A percentile compares a stretch with the other conserved stretches of the same genome.
phyloP scores from a whole-genome alignment of 257 asterid species.

The Craterostigma plantagineum region DNA sequence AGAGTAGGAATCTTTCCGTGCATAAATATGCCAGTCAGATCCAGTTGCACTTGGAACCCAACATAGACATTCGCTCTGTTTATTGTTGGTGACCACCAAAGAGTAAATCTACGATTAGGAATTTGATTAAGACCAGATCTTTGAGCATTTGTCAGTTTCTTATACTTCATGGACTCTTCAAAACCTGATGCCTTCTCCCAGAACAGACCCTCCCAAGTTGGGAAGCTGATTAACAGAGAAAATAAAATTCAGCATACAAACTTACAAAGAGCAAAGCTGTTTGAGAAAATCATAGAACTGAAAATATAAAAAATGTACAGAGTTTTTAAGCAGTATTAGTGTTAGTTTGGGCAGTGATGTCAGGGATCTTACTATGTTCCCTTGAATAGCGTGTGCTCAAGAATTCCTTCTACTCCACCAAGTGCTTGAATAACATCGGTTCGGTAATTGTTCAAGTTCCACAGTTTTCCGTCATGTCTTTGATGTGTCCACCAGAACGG shows the following conservation, averaged over 20 bases:
- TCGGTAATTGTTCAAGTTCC: neutral
- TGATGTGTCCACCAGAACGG: neutral
- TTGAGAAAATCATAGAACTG: too few relatives aligned
- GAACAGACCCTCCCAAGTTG: conserved; percentile 1
- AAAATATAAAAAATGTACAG: too few relatives aligned
- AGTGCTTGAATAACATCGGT: conserved; percentile 1
- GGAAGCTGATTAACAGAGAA: neutral
- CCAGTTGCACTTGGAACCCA: conserved; percentile 99
- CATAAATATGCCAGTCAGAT: conserved; percentile 96
- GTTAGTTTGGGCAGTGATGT: too few relatives aligned
- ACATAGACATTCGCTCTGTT: conserved; percentile 95
- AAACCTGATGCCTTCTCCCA: conserved; percentile 42
- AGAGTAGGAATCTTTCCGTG: conserved; percentile 98
- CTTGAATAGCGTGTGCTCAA: neutral
- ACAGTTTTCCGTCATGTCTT: neutral
- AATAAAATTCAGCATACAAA: too few relatives aligned
- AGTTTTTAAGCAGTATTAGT: too few relatives aligned
- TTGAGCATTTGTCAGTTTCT: conserved; percentile 93
- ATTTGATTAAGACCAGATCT: conserved; percentile 98
- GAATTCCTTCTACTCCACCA: neutral
- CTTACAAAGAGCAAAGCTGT: too few relatives aligned
- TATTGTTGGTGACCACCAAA: conserved; percentile 99
- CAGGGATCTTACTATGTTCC: neutral
- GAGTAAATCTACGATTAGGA: conserved; percentile 89
- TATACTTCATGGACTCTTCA: conserved; percentile 98